A percentile compares a stretch with the other conserved stretches of the same genome.
Conservation (phyloP, 768 basidiomycete genomes). For the Trametes gibbosa region DNA sequence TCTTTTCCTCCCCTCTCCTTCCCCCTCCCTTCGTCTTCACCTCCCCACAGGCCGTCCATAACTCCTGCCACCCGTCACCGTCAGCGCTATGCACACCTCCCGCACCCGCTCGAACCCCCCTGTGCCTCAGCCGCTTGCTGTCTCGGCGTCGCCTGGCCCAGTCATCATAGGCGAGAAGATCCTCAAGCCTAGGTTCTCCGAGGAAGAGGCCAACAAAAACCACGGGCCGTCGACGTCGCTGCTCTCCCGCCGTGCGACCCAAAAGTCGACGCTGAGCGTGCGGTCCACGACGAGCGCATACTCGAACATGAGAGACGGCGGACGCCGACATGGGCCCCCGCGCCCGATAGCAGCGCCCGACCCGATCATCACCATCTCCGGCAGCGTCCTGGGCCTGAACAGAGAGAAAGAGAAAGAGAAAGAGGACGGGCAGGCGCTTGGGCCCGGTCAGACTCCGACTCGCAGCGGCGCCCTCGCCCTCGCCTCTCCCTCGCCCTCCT, state of each 20-base stretch:
- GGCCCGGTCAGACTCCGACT: too few relatives aligned
- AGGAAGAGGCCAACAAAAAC: slow-evolving; percentile 39
- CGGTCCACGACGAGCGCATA: slow-evolving; percentile 26
- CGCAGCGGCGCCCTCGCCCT: slow-evolving; percentile 25
- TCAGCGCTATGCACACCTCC: slow-evolving; percentile 16
- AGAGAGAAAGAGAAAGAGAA: too few relatives aligned
- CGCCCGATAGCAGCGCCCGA: slow-evolving; percentile 36
- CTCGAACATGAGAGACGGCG: background rate
- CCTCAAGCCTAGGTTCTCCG: slow-evolving; percentile 48
- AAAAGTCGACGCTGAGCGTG: slow-evolving; percentile 30
- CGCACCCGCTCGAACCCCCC: slow-evolving; percentile 17
- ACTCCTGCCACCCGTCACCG: slow-evolving; percentile 3
- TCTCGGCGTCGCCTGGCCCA: slow-evolving; percentile 39
- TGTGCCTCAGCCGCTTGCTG: slow-evolving; percentile 27
- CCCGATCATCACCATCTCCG: slow-evolving; percentile 54
- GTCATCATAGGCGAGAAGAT: slow-evolving; percentile 40
- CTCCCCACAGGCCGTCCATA: background rate
- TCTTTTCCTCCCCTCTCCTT: background rate
- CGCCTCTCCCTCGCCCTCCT: slow-evolving; percentile 10
- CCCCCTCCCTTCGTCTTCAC: background rate
- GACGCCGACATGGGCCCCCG: slow-evolving; percentile 8
- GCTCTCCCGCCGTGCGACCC: slow-evolving; percentile 24
- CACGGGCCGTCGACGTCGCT: slow-evolving; percentile 21
- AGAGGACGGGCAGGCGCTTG: too few relatives aligned
- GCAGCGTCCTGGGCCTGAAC: too few relatives aligned